These are phyloP conservation scores for Phytopythium oedochilum DNA, from an alignment of 352 stramenopile genomes.

Conservation along the genomic window DNA sequence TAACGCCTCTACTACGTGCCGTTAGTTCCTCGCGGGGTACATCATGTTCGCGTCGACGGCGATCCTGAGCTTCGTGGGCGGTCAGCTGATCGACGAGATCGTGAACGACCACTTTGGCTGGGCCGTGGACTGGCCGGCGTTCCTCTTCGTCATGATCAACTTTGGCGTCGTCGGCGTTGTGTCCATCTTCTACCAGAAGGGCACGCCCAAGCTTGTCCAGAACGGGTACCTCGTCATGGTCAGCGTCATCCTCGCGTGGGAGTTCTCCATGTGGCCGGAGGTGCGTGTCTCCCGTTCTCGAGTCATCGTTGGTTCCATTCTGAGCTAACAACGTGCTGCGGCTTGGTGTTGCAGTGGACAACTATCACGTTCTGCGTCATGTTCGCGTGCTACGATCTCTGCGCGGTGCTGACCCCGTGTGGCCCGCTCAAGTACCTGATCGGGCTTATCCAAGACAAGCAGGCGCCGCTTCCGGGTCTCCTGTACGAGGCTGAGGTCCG, in stretches of 20 bases:
- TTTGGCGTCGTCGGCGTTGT: constrained; percentile 88
- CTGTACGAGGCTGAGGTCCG: constrained; percentile 94
- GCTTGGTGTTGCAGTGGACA: constrained; percentile 50
- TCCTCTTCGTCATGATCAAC: constrained; percentile 89
- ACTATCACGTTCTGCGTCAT: constrained; percentile 92
- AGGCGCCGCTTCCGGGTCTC: constrained; percentile 88
- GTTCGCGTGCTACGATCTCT: constrained; percentile 98
- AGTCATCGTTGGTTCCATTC: not conserved
- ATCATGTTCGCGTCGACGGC: constrained; percentile 88
- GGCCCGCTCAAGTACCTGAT: constrained; percentile 93
- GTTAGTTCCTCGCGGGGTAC: constrained; percentile 73
- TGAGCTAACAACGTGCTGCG: not conserved
- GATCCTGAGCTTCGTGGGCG: constrained; percentile 85
- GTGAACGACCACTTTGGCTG: constrained; percentile 71
- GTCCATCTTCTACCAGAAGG: constrained; percentile 90
- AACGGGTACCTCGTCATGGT: constrained; percentile 94
- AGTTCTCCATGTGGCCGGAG: constrained; percentile 96
- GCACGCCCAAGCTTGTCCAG: constrained; percentile 80
- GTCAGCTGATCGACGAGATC: constrained; percentile 79
- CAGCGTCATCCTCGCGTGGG: constrained; percentile 96
- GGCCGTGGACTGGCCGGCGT: constrained; percentile 69
- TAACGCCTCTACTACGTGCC: not conserved
- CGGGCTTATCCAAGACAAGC: constrained; percentile 91
- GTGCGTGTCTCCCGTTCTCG: constrained; percentile 31
- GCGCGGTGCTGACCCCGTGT: constrained; percentile 96